Base-by-base conservation (phyloP, 2,329 filamentous ascomycete species). In the Aureobasidium mangrovei region DNA sequence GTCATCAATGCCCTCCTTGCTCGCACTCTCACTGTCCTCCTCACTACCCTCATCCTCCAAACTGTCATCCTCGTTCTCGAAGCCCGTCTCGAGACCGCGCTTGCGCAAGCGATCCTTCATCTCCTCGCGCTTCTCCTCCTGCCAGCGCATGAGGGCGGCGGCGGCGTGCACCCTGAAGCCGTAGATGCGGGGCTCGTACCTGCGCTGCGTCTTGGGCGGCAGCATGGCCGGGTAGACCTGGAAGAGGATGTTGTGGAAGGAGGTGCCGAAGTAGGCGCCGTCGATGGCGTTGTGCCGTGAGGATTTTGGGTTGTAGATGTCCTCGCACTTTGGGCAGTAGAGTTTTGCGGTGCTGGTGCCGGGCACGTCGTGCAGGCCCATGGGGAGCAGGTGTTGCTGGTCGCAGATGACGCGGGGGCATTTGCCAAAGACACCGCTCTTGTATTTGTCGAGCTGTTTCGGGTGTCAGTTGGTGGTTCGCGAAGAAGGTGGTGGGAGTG, bases 241-340 rank as follows among this genome's bases (percentile, higher is more conserved):
- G 77, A 98, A 97, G 59, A 98, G 83, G 72, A 98, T 96, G 74
- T 96, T 96, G 78, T 96, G 91, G 77, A 98, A 98, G 2, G 88
- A 95, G 45, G 91, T 91, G 62, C 93, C 93, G 63, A 98, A 98
- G 78, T 97, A 98, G 60, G 93, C 93, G 59, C 93, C 93, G 69
- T 98, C 93, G 65, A 98, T 96, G 56, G 86, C 81, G 48, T 91
- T 90, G 72, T 98, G 93, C 29, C 93, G 88, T 24, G 89, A 91
- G 3, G 93, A 97, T 71, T 98, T 98, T 42, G 93, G 93, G 73
- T 97, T 97, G 79, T 98, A 98, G 57, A 95, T 86, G 70, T 98
- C 93, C 77, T 98, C 93, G 77, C 93, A 98, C 64, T 90, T 88
- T 45, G 87, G 84, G 72, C 93, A 98, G 80, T 95, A 98, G 52